Evolutionary conservation across 2,329 filamentous ascomycete species (phyloP).

Genomic region (Plenodomus biglobosus): DNA sequence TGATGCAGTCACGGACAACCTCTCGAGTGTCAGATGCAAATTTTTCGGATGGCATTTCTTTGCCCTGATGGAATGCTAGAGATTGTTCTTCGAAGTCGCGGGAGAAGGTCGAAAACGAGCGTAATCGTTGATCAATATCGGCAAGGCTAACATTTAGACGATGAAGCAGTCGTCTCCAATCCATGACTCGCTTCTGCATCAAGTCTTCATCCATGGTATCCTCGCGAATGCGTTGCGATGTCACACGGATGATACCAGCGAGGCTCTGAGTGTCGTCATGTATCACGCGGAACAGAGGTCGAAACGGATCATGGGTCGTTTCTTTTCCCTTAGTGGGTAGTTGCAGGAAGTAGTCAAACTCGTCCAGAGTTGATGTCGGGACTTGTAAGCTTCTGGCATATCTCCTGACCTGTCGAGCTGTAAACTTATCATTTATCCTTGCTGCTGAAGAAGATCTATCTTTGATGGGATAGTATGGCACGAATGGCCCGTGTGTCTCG

Average conservation of each 20-base stretch:
- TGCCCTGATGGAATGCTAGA: background rate
- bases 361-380: constrained; percentile 11
- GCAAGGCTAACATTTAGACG: constrained; percentile 10
- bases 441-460: constrained; percentile 7
- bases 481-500: constrained; percentile 10
- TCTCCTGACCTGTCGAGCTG: background rate
- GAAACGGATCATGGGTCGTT: constrained; percentile 7
- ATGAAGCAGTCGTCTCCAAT: constrained; percentile 17
- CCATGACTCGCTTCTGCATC: constrained; percentile 17
- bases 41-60: constrained; percentile 7
- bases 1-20: constrained; percentile 10
- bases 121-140: constrained; percentile 10
- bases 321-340: constrained; percentile 11
- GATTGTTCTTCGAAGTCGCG: constrained; percentile 3
- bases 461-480: constrained; percentile 12
- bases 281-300: constrained; percentile 12
- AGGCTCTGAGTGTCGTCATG: constrained; percentile 14
- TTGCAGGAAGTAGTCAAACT: constrained; percentile 12
- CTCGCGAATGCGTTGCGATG: constrained; percentile 18
- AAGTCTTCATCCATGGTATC: constrained; percentile 17
- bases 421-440: constrained; percentile 1
- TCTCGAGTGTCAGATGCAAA: constrained; percentile 7
- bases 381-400: constrained; percentile 9
- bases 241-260: constrained; percentile 13
- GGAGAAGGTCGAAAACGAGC: constrained; percentile 8